Conservation (phyloP, 139 green algal genomes). For the Pseudopediastrum boryanum region DNA sequence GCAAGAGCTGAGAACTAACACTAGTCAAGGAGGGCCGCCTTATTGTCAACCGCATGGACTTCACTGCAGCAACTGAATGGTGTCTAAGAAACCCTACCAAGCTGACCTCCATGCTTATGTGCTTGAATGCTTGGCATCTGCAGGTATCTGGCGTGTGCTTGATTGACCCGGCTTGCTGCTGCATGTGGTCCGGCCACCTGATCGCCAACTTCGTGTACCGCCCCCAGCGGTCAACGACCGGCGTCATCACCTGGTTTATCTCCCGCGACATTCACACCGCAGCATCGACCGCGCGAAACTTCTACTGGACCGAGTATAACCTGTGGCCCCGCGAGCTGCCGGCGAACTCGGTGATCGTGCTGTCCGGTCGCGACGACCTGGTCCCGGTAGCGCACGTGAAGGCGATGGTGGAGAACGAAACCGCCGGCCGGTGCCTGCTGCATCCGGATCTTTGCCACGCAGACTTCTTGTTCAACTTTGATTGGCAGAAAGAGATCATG, state of each 20-base stretch:
- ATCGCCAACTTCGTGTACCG: slow-evolving; percentile 39
- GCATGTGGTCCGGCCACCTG: slow-evolving; percentile 38
- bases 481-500: slow-evolving; percentile 18
- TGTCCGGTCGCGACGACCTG: slow-evolving; percentile 17
- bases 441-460: slow-evolving; percentile 23
- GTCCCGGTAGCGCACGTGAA: slow-evolving; percentile 25
- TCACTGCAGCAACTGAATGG: too few relatives aligned
- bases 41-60: too few relatives aligned
- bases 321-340: slow-evolving; percentile 37
- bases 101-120: too few relatives aligned
- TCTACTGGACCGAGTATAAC: slow-evolving; percentile 39
- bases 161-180: slow-evolving; percentile 49
- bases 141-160: slow-evolving; percentile 18
- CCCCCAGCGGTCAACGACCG: slow-evolving; percentile 3
- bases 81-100: too few relatives aligned
- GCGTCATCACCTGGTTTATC: slow-evolving; percentile 33
- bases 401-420: slow-evolving; percentile 21
- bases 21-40: too few relatives aligned
- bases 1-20: too few relatives aligned
- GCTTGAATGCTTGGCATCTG: background rate
- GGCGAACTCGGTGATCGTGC: background rate
- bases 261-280: slow-evolving; percentile 38
- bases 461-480: slow-evolving; percentile 22
- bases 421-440: background rate
- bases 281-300: slow-evolving; percentile 14